phyloP scores from a whole-genome alignment of 306 rosid genomes.

The Medicago arabica region DNA sequence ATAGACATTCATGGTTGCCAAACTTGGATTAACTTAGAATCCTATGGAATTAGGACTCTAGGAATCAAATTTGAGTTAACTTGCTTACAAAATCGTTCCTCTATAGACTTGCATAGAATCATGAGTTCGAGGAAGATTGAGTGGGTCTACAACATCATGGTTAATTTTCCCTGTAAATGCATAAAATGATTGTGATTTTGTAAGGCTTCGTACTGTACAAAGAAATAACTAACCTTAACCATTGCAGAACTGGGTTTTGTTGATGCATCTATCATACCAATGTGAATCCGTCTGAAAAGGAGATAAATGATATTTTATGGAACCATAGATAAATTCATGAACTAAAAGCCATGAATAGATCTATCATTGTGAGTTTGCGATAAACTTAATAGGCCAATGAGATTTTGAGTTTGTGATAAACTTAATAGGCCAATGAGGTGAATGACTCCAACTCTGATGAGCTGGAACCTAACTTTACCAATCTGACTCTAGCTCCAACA shows the following conservation, averaged over 20 bases:
- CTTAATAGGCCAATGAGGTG: neutral
- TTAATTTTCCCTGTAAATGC: neutral
- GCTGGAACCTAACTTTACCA: neutral
- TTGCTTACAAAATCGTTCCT: neutral
- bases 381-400: neutral
- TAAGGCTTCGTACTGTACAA: no score
- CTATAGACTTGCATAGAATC: neutral
- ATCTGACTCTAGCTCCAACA: neutral
- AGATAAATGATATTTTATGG: no score
- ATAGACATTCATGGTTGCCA: neutral
- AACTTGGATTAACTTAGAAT: neutral
- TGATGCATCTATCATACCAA: no score
- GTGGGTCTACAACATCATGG: neutral
- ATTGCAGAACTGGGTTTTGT: no score
- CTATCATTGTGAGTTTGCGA: neutral
- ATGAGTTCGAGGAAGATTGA: neutral
- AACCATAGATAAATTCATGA: neutral
- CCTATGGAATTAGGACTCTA: neutral
- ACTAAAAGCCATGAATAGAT: neutral
- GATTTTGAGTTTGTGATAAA: neutral
- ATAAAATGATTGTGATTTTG: neutral
- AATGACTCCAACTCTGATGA: neutral
- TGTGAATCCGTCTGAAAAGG: no score
- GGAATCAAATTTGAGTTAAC: neutral
- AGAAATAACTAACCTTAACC: no score